A percentile compares a stretch with the other conserved stretches of the same genome.
Conservation (phyloP, 164 flowering plant genomes). For the Magnolia changhungtana region DNA sequence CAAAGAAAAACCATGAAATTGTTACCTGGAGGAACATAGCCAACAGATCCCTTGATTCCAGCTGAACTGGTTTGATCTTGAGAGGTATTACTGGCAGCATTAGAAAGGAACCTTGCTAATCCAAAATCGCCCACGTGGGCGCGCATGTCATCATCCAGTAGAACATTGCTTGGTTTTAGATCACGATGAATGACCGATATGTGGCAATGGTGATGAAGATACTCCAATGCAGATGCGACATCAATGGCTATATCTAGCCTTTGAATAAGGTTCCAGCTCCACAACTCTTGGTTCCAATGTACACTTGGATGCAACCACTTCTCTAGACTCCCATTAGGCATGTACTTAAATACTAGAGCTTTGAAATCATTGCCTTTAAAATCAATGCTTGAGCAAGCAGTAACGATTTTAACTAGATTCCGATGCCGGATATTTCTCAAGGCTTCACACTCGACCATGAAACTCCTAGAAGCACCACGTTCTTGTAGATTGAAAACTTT, state of each 20-base stretch:
- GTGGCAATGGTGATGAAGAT: conserved; percentile 25
- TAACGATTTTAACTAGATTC: conserved; percentile 28
- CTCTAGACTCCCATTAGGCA: conserved; percentile 37
- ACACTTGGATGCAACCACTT: conserved; percentile 18
- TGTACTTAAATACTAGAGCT: conserved; percentile 26
- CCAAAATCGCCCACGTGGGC: conserved; percentile 32
- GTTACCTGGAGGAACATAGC: conserved; percentile 30
- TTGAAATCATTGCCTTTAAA: conserved; percentile 30
- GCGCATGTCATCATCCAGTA: conserved; percentile 28
- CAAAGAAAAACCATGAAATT: neutral
- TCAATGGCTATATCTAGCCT: conserved; percentile 25
- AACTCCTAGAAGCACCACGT: conserved; percentile 30
- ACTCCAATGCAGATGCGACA: conserved; percentile 27
- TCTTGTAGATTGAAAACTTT: conserved; percentile 33
- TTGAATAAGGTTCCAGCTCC: conserved; percentile 11
- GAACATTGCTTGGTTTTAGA: conserved; percentile 33
- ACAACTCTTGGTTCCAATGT: neutral
- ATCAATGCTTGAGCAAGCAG: conserved; percentile 34
- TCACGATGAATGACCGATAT: conserved; percentile 27
- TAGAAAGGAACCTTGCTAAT: conserved; percentile 17
- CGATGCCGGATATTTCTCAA: conserved; percentile 31
- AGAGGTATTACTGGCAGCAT: neutral
- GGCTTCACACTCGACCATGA: conserved; percentile 35
- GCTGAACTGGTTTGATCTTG: conserved; percentile 7
- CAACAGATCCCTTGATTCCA: conserved; percentile 23